A percentile compares a stretch with the other conserved stretches of the same genome.
These are phyloP conservation scores for Pythium aquatile DNA, from an alignment of 352 stramenopile genomes.

Conservation along the genomic window DNA sequence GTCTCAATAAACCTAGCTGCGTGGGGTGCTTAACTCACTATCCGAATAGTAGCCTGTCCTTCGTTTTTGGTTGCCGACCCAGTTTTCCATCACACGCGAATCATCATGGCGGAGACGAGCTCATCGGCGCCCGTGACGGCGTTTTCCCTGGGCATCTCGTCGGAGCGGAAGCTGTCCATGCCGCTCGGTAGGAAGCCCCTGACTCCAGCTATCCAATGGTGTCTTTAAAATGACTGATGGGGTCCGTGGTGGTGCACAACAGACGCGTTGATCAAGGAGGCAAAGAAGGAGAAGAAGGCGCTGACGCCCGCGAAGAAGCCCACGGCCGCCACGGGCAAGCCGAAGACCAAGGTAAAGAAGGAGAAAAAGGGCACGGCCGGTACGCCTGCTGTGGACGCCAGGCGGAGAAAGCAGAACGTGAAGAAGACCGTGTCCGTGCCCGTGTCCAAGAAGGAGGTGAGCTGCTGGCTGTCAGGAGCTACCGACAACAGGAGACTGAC, in stretches of 20 bases:
- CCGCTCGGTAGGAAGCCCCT: conserved; percentile 21
- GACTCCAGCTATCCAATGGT: conserved; percentile 2
- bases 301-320: neutral
- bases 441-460: conserved; percentile 57
- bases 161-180: conserved; percentile 31
- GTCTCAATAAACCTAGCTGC: conserved; percentile 15
- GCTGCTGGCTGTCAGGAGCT: conserved; percentile 11
- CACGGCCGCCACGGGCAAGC: neutral
- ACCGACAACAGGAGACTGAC: neutral
- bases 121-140: conserved; percentile 10
- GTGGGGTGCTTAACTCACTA: neutral
- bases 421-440: conserved; percentile 75
- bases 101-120: conserved; percentile 12
- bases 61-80: neutral
- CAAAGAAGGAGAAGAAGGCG: conserved; percentile 21
- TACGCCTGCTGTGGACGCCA: conserved; percentile 21
- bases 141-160: conserved; percentile 29
- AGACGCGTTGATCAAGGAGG: conserved; percentile 20
- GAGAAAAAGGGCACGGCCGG: conserved; percentile 25
- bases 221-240: conserved; percentile 3
- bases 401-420: conserved; percentile 60
- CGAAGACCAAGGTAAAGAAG: conserved; percentile 2
- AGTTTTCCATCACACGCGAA: conserved; percentile 2
- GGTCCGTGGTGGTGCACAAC: neutral
- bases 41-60: conserved; percentile 12